Percentiles rank a stretch among this genome's conserved stretches.
These are phyloP conservation scores for Pyracantha coccinea DNA, from an alignment of 331 rosid species.

Conservation along the genomic window DNA sequence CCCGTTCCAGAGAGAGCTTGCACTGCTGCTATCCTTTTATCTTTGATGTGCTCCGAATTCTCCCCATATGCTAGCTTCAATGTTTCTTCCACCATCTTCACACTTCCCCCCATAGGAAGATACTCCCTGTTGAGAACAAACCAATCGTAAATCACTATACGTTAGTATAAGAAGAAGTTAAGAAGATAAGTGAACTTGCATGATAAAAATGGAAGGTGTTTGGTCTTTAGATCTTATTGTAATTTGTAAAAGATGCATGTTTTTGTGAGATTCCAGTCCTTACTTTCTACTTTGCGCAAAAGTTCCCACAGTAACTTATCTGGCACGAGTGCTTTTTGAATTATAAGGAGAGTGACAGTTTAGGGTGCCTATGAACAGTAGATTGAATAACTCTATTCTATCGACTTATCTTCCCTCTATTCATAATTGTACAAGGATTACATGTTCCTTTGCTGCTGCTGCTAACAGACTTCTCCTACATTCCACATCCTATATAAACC, in stretches of 20 bases:
- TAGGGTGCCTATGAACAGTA: not conserved
- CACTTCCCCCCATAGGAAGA: constrained; percentile 94
- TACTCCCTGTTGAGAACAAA: constrained; percentile 58
- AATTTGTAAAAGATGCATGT: not conserved
- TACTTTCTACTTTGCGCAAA: not conserved
- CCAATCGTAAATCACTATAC: not conserved
- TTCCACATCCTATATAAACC: not conserved
- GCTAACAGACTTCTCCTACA: not conserved
- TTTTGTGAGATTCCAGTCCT: not conserved
- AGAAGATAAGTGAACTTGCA: not conserved
- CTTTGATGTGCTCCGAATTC: constrained; percentile 67
- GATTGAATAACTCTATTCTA: not conserved
- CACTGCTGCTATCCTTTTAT: constrained; percentile 87
- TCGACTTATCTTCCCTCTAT: not conserved
- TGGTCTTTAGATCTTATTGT: not conserved
- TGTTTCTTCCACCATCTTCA: constrained; percentile 79
- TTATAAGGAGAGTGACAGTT: not conserved
- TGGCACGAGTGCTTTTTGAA: not conserved
- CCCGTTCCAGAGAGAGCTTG: constrained; percentile 98
- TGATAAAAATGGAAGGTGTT: not conserved
- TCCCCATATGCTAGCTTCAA: constrained; percentile 94
- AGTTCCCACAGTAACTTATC: not conserved
- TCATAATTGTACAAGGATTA: not conserved
- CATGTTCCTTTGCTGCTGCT: not conserved
- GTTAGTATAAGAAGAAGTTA: not conserved